Evolutionary conservation across 768 basidiomycete genomes (phyloP).

Genomic region (Kwoniella mangroviensis): DNA sequence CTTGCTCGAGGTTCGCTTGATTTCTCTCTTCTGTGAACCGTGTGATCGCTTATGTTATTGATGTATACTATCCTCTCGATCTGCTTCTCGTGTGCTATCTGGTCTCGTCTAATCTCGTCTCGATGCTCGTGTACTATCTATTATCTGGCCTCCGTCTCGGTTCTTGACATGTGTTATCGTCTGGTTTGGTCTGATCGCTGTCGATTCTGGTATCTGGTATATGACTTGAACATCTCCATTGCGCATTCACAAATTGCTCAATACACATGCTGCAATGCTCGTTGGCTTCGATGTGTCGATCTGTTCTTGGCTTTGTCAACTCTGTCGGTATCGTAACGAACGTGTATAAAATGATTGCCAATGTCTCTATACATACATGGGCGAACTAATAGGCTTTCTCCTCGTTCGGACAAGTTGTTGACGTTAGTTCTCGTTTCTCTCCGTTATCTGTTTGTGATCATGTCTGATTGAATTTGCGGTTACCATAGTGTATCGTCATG

Average conservation of each 20-base stretch:
- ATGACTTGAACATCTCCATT: neutral
- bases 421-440: conserved; percentile 73
- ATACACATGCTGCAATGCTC: neutral
- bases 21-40: conserved; percentile 31
- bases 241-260: neutral
- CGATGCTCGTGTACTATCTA: conserved; percentile 8
- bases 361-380: neutral
- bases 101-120: conserved; percentile 51
- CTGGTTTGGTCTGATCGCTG: conserved; percentile 28
- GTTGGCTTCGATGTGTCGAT: too few relatives aligned
- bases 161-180: conserved; percentile 4
- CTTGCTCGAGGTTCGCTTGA: conserved; percentile 74
- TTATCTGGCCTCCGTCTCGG: too few relatives aligned
- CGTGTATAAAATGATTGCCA: neutral
- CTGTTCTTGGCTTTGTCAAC: too few relatives aligned
- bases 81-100: neutral
- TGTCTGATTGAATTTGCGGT: conserved; percentile 23
- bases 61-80: conserved; percentile 5
- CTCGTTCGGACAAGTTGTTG: conserved; percentile 77
- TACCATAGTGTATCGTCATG: conserved; percentile 87
- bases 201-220: neutral
- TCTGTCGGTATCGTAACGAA: too few relatives aligned
- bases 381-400: conserved; percentile 73
- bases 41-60: conserved; percentile 38
- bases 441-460: neutral